Evolutionary conservation across 305 asterid genomes (phyloP).

Genomic region (Fraxinus ornus): DNA sequence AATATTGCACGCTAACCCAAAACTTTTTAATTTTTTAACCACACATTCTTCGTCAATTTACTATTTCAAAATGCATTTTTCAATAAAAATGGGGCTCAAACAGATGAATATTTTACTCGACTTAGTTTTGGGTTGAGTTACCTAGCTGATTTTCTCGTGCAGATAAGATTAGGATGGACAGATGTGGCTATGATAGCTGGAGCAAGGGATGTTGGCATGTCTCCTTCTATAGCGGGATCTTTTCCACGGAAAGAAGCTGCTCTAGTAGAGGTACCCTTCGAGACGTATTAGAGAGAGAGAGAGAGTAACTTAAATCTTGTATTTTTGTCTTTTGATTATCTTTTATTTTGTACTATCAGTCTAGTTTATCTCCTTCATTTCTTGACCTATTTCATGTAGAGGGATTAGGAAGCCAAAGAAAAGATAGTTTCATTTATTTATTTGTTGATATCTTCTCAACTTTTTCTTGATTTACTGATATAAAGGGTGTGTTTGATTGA

Average conservation of each 20-base stretch:
- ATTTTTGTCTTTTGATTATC: neutral
- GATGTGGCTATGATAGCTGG: slow-evolving; percentile 85
- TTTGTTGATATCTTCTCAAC: neutral
- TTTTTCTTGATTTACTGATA: neutral
- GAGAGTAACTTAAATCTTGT: neutral
- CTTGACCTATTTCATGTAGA: neutral
- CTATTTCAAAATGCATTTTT: too few species aligned
- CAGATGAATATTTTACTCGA: neutral
- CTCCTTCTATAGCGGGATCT: slow-evolving; percentile 80
- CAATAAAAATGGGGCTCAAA: too few species aligned
- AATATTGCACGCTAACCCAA: too few species aligned
- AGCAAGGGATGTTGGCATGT: slow-evolving; percentile 76
- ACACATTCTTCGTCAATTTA: too few species aligned
- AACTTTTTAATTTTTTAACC: too few species aligned
- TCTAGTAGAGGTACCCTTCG: slow-evolving; percentile 62
- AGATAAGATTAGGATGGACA: slow-evolving; percentile 79
- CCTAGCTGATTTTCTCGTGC: slow-evolving; percentile 29
- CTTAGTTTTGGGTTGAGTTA: slow-evolving; percentile 5
- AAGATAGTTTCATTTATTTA: neutral
- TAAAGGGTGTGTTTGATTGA: too few species aligned
- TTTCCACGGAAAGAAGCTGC: slow-evolving; percentile 83
- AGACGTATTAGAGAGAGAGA: neutral
- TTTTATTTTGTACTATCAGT: neutral
- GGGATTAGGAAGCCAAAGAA: neutral
- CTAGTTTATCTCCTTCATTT: neutral